These are phyloP conservation scores for Marasmius oreades DNA, from an alignment of 1,284 basidiomycete genomes.

Conservation along the genomic window DNA sequence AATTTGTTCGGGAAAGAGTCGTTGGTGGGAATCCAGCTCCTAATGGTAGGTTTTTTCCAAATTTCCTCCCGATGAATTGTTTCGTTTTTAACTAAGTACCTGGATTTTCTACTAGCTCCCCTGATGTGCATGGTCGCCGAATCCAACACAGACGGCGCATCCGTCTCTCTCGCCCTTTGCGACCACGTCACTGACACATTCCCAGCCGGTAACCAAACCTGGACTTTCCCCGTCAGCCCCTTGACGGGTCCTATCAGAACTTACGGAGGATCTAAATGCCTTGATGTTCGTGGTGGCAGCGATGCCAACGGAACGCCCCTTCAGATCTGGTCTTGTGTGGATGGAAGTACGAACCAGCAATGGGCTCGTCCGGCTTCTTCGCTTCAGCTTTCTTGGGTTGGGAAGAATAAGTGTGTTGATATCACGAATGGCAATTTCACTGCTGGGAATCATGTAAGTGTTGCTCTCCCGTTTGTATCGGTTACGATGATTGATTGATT, in stretches of 20 bases:
- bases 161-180: background rate
- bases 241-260: background rate
- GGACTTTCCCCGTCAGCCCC: background rate
- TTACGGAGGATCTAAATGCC: background rate
- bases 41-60: too few relatives aligned
- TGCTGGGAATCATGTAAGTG: background rate
- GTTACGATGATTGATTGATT: too few relatives aligned
- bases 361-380: background rate
- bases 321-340: background rate
- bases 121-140: background rate
- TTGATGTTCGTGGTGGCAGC: background rate
- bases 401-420: background rate
- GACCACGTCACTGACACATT: background rate
- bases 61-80: too few relatives aligned
- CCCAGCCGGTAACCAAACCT: background rate
- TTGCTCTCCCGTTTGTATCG: background rate
- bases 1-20: background rate
- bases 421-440: background rate
- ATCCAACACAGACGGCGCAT: background rate
- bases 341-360: background rate
- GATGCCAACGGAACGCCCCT: background rate
- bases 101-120: background rate
- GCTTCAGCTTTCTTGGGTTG: background rate
- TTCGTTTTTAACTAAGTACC: background rate
- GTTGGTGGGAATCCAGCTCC: background rate